phyloP scores from a whole-genome alignment of 1,139 yeast species.

The Hyphopichia buzzinii region DNA sequence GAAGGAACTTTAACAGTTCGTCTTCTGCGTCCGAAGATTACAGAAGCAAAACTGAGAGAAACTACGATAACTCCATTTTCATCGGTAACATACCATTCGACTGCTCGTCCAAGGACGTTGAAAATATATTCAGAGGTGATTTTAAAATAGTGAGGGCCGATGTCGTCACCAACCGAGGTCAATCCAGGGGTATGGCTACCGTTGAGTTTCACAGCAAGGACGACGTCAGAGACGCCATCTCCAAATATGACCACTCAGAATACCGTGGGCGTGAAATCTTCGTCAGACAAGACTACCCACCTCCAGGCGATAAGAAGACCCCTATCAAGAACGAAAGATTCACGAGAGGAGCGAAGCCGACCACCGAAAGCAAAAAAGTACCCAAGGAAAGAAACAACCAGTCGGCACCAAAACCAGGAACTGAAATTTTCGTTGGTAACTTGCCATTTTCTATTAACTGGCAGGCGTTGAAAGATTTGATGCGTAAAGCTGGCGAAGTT shows the following conservation, averaged over 20 bases:
- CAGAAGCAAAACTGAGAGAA: constrained; percentile 52
- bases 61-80: constrained; percentile 67
- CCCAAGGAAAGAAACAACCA: constrained; percentile 15
- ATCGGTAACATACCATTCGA: constrained; percentile 74
- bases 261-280: constrained; percentile 80
- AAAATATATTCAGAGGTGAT: constrained; percentile 55
- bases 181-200: constrained; percentile 89
- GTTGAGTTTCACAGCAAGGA: constrained; percentile 75
- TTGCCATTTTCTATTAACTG: constrained; percentile 78
- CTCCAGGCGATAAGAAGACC: constrained; percentile 49
- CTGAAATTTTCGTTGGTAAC: constrained; percentile 79
- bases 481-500: constrained; percentile 74
- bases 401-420: constrained; percentile 39
- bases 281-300: constrained; percentile 87
- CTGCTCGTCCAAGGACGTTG: constrained; percentile 57
- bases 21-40: constrained; percentile 30
- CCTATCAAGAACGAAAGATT: constrained; percentile 12
- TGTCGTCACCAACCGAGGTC: constrained; percentile 78
- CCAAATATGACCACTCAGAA: constrained; percentile 62
- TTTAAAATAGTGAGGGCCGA: constrained; percentile 85
- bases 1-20: constrained; percentile 17
- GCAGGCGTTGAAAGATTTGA: constrained; percentile 84
- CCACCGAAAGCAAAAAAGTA: neutral
- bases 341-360: constrained; percentile 6
- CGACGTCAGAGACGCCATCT: constrained; percentile 75